Conservation (phyloP, 805 yeast species). For the Kuraishia hungarica region DNA sequence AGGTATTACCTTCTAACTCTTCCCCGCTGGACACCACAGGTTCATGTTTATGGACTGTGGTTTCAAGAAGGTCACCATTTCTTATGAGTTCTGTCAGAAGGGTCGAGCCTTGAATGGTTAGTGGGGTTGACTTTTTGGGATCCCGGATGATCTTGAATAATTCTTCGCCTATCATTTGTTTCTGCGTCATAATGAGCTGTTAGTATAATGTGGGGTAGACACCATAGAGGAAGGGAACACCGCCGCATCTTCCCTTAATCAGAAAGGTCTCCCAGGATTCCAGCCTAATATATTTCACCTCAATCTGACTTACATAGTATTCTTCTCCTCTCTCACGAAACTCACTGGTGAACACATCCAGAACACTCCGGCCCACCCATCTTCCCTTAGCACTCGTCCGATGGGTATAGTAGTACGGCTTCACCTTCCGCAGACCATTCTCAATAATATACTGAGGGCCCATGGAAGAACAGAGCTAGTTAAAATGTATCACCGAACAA, state of each 20-base stretch:
- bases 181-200: not conserved
- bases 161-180: not conserved
- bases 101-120: not conserved
- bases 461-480: not conserved
- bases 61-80: not conserved
- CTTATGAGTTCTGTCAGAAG: not conserved
- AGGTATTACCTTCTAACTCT: slow-evolving; percentile 12
- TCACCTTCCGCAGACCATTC: slow-evolving; percentile 29
- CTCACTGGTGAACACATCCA: slow-evolving; percentile 30
- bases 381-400: slow-evolving; percentile 33
- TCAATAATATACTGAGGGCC: slow-evolving; percentile 10
- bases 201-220: not conserved
- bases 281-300: not conserved
- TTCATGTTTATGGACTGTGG: not conserved
- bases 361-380: slow-evolving; percentile 29
- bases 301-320: slow-evolving; percentile 15
- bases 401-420: slow-evolving; percentile 30
- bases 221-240: not conserved
- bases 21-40: not conserved
- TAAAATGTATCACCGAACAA: no score
- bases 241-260: slow-evolving; percentile 21
- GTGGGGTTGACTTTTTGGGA: not conserved
- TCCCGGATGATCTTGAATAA: not conserved
- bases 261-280: slow-evolving; percentile 6
- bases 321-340: slow-evolving; percentile 21